A percentile compares a stretch with the other conserved stretches of the same genome.
These are phyloP conservation scores for Vararia minispora DNA, from an alignment of 768 basidiomycete species.

Conservation along the genomic window DNA sequence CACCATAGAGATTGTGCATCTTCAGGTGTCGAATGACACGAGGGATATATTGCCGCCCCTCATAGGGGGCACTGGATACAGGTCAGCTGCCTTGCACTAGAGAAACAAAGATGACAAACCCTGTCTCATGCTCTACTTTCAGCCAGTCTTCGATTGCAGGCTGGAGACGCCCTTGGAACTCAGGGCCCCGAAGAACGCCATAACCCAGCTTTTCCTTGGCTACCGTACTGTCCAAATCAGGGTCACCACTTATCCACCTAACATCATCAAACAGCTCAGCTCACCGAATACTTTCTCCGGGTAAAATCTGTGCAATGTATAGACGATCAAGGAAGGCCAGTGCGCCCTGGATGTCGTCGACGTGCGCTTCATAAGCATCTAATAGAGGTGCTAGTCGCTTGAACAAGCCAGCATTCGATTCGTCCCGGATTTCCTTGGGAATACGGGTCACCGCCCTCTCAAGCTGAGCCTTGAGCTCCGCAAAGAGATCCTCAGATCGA, in stretches of 20 bases:
- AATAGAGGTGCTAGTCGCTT: no score
- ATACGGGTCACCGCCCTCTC: no score
- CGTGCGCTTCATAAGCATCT: slow-evolving; percentile 44
- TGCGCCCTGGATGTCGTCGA: slow-evolving; percentile 28
- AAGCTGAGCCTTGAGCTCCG: no score
- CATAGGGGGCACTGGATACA: slow-evolving; percentile 24
- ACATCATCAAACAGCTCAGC: not conserved
- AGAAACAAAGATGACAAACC: slow-evolving; percentile 4
- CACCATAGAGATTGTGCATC: slow-evolving; percentile 42
- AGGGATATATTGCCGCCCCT: slow-evolving; percentile 30
- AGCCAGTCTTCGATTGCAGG: slow-evolving; percentile 9
- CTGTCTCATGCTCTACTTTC: slow-evolving; percentile 8
- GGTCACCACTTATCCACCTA: not conserved
- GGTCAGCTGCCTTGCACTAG: not conserved
- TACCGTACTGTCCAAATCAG: slow-evolving; percentile 5
- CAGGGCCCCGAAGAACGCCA: slow-evolving; percentile 6
- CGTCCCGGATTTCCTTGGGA: no score
- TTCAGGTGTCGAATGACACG: slow-evolving; percentile 47
- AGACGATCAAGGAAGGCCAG: slow-evolving; percentile 4
- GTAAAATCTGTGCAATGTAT: slow-evolving; percentile 1
- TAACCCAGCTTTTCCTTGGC: slow-evolving; percentile 3
- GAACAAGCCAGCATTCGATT: no score
- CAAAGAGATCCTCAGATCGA: no score
- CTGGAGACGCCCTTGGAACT: not conserved
- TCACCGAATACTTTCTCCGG: slow-evolving; percentile 30